Percentiles rank a stretch among this genome's conserved stretches.
These are phyloP conservation scores for Centaurea solstitialis DNA, from an alignment of 129 eudicot genomes.

Conservation along the genomic window DNA sequence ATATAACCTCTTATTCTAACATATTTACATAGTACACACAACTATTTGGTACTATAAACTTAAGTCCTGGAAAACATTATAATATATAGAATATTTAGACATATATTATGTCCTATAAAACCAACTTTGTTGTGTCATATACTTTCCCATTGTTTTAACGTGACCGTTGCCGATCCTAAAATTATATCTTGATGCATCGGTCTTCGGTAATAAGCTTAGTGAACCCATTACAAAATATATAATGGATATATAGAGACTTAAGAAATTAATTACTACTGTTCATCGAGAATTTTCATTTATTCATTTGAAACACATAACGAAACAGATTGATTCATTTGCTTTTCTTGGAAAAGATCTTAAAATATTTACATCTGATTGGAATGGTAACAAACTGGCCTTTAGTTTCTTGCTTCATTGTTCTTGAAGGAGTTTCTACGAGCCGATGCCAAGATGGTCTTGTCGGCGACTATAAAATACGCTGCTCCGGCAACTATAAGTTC, in stretches of 20 bases:
- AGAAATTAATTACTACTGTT: not conserved
- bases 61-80: too few relatives aligned
- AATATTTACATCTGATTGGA: constrained; percentile 16
- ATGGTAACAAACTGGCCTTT: not conserved
- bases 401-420: constrained; percentile 28
- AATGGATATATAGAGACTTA: not conserved
- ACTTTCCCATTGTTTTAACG: not conserved
- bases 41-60: not conserved
- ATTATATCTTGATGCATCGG: not conserved
- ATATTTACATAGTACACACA: not conserved
- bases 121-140: not conserved
- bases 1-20: too few relatives aligned
- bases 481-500: constrained; percentile 70
- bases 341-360: constrained; percentile 14
- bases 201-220: not conserved
- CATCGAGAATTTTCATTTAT: not conserved
- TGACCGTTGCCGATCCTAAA: not conserved
- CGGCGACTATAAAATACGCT: constrained; percentile 89
- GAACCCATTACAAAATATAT: not conserved
- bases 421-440: constrained; percentile 80
- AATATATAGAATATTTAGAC: too few relatives aligned
- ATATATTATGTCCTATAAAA: too few relatives aligned
- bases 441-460: constrained; percentile 74
- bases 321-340: not conserved
- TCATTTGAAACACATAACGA: not conserved